Base-by-base conservation (phyloP, 2,329 filamentous ascomycete genomes). In the Exophiala alcalophila region DNA sequence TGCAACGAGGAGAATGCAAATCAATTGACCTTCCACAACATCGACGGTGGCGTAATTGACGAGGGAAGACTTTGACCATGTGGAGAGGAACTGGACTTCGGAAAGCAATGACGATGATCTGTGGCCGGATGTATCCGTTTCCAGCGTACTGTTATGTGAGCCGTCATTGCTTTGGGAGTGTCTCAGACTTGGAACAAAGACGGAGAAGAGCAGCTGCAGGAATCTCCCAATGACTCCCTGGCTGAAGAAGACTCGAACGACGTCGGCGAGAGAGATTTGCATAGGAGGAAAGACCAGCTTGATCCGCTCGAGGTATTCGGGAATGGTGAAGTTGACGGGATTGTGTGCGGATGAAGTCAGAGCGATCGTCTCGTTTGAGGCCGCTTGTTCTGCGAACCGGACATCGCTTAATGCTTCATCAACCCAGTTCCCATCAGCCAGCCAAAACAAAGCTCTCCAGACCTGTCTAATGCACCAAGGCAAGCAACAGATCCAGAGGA, bases 361-460 rank as follows among this genome's bases (percentile, higher is more conserved):
- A 12, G 31, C 35, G 4, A 24, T 25, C 9, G 45, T 46, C 5
- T 34, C 21, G 12, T 53, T 52, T 20, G 38, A 23, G 14, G 18
- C 23, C 11, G 14, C 27, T n/a, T 37, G 26, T 9, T 42, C 26
- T 2, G 36, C 12, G 19, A 36, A 10, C 32, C 42, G 35, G 43
- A 35, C 14, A 18, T 47, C 28, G 5, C 41, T 23, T n/a, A n/a
- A n/a, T n/a, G n/a, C n/a, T 15, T 35, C 25, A 31, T 59, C 59
- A 7, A 68, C 63, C 77, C 78, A 82, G 21, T 86, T 74, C 69
- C 86, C 74, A 63, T 96, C 90, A 47, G 86, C 90, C 49, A 95
- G 71, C 89, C 90, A 98, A 68, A 98, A 97, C 54, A 97, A 75
- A 48, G 88, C 84, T 26, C 91, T 81, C 94, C 92, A 98, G 32